These are phyloP conservation scores for Populus davidiana DNA, from an alignment of 345 rosid species.

Conservation along the genomic window DNA sequence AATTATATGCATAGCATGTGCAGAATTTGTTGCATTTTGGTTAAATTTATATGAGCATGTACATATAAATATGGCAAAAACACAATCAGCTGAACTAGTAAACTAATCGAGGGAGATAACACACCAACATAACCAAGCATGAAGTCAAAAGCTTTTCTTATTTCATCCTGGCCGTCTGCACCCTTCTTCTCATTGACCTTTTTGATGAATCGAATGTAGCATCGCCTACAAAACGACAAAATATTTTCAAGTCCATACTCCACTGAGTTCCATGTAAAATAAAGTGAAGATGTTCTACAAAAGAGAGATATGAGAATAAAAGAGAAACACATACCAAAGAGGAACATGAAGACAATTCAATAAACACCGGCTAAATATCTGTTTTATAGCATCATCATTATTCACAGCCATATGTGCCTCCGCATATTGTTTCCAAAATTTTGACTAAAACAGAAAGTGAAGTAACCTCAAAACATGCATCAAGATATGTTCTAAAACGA, in stretches of 20 bases:
- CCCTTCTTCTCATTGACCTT: constrained; percentile 92
- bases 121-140: constrained; percentile 84
- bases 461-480: not conserved
- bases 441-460: constrained; percentile 52
- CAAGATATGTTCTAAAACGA: not conserved
- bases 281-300: not conserved
- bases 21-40: not conserved
- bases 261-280: too few relatives aligned
- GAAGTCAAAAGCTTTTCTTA: constrained; percentile 84
- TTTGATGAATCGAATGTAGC: constrained; percentile 88
- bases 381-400: constrained; percentile 88
- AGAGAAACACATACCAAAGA: constrained; percentile 59
- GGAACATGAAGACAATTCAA: constrained; percentile 91
- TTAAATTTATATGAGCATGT: not conserved
- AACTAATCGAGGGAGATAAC: constrained; percentile 18
- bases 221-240: constrained; percentile 53
- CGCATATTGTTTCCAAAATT: constrained; percentile 94
- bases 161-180: constrained; percentile 86
- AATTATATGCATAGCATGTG: not conserved
- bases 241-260: not conserved
- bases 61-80: not conserved
- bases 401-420: constrained; percentile 80
- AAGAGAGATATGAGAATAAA: not conserved
- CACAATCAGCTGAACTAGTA: not conserved
- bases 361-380: constrained; percentile 89